Evolutionary conservation across 1,284 basidiomycete species (phyloP).

Genomic region (Heterobasidion parviporum): DNA sequence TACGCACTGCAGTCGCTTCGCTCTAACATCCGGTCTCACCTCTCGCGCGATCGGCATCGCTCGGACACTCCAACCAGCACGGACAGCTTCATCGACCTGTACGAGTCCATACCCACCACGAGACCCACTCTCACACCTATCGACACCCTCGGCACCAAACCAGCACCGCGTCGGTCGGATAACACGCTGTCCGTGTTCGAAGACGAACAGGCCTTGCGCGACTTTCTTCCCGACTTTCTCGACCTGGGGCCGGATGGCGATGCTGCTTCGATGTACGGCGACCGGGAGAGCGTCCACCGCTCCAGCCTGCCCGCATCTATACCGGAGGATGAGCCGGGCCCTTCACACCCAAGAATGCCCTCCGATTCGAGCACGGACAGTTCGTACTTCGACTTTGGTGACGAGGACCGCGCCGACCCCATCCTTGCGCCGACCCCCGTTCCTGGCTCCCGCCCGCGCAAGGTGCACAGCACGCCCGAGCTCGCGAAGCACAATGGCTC

Average conservation of each 20-base stretch:
- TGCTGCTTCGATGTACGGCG: not conserved
- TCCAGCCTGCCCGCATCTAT: not conserved
- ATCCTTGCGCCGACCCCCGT: not conserved
- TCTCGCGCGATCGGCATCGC: not conserved
- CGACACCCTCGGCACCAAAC: not conserved
- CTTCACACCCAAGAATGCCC: not conserved
- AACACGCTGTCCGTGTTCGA: not conserved
- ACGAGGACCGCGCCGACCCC: not conserved
- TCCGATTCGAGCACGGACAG: not conserved
- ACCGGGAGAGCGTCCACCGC: not conserved
- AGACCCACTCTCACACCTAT: not conserved
- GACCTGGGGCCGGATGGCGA: slow-evolving; percentile 6
- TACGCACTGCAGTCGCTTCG: not conserved
- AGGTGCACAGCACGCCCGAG: slow-evolving; percentile 4
- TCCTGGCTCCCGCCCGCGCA: slow-evolving; percentile 1
- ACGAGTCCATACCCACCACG: not conserved
- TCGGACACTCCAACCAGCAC: not conserved
- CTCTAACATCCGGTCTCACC: not conserved
- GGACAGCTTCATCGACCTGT: not conserved
- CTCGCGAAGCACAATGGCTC: not conserved
- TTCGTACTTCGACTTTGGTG: not conserved
- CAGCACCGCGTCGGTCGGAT: not conserved
- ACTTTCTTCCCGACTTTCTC: slow-evolving; percentile 9
- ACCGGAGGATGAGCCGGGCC: not conserved
- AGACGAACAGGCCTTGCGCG: slow-evolving; percentile 2